Evolutionary conservation across 805 yeast species (phyloP).

Genomic region (Cyberlindnera lachancei): DNA sequence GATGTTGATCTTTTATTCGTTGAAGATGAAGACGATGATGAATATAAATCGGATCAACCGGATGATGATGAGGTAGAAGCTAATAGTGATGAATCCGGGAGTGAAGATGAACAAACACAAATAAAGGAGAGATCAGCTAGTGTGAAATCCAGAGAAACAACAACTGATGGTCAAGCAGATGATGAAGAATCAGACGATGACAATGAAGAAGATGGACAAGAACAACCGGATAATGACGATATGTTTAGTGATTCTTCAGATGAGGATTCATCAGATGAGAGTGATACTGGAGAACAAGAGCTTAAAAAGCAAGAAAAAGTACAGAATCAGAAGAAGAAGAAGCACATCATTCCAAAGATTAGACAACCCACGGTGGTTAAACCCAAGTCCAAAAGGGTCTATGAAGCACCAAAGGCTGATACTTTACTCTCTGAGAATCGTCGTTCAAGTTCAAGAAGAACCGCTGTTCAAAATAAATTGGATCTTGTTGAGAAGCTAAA

Average conservation of each 20-base stretch:
- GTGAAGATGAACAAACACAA: constrained; percentile 20
- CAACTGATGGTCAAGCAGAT: constrained; percentile 7
- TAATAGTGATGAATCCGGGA: constrained; percentile 23
- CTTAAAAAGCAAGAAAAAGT: constrained; percentile 38
- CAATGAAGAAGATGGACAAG: constrained; percentile 6
- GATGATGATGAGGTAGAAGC: constrained; percentile 25
- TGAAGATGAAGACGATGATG: constrained; percentile 52
- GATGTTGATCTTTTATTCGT: constrained; percentile 67
- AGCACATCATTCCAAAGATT: constrained; percentile 26
- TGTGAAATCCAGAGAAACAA: constrained; percentile 21
- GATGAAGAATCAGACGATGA: constrained; percentile 6
- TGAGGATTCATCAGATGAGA: constrained; percentile 45
- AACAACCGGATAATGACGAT: constrained; percentile 32
- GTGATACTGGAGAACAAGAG: constrained; percentile 64
- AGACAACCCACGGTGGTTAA: constrained; percentile 23
- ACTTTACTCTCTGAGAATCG: constrained; percentile 45
- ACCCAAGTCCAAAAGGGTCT: constrained; percentile 26
- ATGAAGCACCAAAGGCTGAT: constrained; percentile 38
- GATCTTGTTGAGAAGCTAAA: constrained; percentile 68
- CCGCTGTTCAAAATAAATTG: constrained; percentile 71
- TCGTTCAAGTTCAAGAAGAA: constrained; percentile 67
- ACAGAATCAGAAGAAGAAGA: constrained; percentile 22
- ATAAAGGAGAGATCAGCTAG: constrained; percentile 1
- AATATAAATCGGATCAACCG: constrained; percentile 30
- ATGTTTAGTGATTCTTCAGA: constrained; percentile 46